These are phyloP conservation scores for Penicillium lividum DNA, from an alignment of 495 filamentous ascomycete species.

Conservation along the genomic window DNA sequence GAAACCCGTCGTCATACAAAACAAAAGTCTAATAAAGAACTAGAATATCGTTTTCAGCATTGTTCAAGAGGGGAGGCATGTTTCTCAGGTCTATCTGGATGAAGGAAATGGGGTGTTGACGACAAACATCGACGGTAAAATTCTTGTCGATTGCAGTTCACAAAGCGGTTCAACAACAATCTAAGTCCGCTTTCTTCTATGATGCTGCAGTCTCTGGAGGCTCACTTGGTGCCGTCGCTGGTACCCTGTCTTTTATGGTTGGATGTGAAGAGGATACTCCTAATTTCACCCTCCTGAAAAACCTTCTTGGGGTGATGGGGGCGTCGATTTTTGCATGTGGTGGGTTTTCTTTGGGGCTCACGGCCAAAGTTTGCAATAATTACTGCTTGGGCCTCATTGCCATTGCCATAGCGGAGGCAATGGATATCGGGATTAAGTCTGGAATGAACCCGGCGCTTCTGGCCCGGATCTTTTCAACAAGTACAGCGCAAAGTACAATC, in stretches of 20 bases:
- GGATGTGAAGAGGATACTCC: slow-evolving; percentile 40
- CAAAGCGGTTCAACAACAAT: slow-evolving; percentile 23
- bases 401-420: slow-evolving; percentile 52
- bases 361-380: slow-evolving; percentile 58
- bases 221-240: slow-evolving; percentile 46
- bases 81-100: slow-evolving; percentile 56
- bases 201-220: slow-evolving; percentile 49
- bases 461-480: slow-evolving; percentile 46
- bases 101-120: slow-evolving; percentile 37
- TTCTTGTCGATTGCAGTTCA: slow-evolving; percentile 46
- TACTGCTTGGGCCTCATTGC: slow-evolving; percentile 55
- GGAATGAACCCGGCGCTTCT: slow-evolving; percentile 51
- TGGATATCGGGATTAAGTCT: slow-evolving; percentile 55
- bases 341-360: slow-evolving; percentile 48
- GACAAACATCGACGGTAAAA: slow-evolving; percentile 27
- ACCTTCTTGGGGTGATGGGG: slow-evolving; percentile 29
- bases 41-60: slow-evolving; percentile 69
- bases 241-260: slow-evolving; percentile 50
- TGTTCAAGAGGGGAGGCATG: slow-evolving; percentile 65
- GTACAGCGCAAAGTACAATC: slow-evolving; percentile 53
- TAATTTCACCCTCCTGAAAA: slow-evolving; percentile 15
- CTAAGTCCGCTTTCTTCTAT: slow-evolving; percentile 35
- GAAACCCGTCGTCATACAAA: no score
- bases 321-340: slow-evolving; percentile 51
- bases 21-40: background rate